phyloP scores from a whole-genome alignment of 306 rosid species.

The Prunus mira region DNA sequence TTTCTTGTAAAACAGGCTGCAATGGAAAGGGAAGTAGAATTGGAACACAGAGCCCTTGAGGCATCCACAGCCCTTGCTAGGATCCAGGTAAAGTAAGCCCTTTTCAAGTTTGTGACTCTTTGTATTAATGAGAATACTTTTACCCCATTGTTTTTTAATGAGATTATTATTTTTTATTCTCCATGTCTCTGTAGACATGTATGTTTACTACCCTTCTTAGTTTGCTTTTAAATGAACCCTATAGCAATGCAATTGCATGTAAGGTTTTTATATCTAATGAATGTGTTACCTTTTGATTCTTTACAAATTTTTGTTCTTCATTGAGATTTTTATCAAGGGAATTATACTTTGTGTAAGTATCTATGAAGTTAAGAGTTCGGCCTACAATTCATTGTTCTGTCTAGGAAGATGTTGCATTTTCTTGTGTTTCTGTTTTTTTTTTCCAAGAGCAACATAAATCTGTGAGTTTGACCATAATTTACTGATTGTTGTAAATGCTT shows the following conservation, averaged over 20 bases:
- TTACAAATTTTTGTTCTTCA: background rate
- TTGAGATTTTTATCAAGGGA: background rate
- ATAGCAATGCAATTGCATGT: background rate
- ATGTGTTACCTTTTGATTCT: background rate
- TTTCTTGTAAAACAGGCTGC: slow-evolving; percentile 64
- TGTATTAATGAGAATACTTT: background rate
- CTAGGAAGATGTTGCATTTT: background rate
- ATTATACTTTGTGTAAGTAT: background rate
- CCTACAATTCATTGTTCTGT: background rate
- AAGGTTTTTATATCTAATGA: background rate
- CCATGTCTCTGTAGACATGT: background rate
- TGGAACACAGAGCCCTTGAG: slow-evolving; percentile 95
- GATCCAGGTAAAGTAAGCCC: slow-evolving; percentile 75
- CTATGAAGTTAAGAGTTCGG: background rate
- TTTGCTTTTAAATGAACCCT: background rate
- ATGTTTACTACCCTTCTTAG: background rate
- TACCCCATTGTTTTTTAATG: background rate
- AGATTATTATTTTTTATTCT: background rate
- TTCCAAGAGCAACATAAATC: background rate
- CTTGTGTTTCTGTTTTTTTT: slow-evolving; percentile 1
- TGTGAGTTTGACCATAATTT: slow-evolving; percentile 5
- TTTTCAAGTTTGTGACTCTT: slow-evolving; percentile 6
- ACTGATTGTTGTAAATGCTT: slow-evolving; percentile 27
- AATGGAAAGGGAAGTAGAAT: slow-evolving; percentile 96
- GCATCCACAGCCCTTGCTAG: slow-evolving; percentile 93